Base-by-base conservation (phyloP, 2,329 filamentous ascomycete species). In the Phoma sp. region DNA sequence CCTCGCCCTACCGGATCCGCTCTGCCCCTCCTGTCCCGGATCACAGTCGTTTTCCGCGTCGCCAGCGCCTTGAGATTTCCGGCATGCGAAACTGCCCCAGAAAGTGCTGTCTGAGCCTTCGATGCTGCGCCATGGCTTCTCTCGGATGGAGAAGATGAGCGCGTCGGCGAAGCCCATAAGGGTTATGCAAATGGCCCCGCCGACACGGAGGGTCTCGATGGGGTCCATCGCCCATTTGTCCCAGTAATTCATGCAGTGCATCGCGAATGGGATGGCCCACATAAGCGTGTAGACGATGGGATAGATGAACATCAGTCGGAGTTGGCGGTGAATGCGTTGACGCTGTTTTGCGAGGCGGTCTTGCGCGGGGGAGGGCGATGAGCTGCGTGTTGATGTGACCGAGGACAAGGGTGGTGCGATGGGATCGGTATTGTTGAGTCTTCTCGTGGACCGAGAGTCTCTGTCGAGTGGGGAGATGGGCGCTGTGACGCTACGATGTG, bases 271-370 rank as follows among this genome's bases (percentile, higher is more conserved):
- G 7, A 90, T 76, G 3, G 89, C 75, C 90, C 90, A 94, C 61
- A 91, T 84, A 4, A 85, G 73, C 19, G 90, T 80, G 73, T 94
- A 93, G 4, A 89, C 82, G 17, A 88, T 70, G 0, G 90, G 90
- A 70, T 94, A 94, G 43, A 92, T 85, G 74, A 93, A 91, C 17
- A 92, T 80, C 27, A 89, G 82, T 29, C 88, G 84, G 2, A 92
- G 80, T 66, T 92, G 89, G 9, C 87, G 83, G 39, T 84, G 82
- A 55, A 90, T 87, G 54, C 82, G 84, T 15, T 81, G 77, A 12
- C 85, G 81, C 8, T 82, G 63, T 8, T 57, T 55, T 2, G 38
- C 41, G 8, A 67, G 43, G 17, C 62, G 62, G 27, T 54, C 46
- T 27, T 63, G 52, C 15, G 54, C 39, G 35, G 39, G 43, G 6